Conservation (phyloP, 805 yeast species). For the Candida odintsovae region DNA sequence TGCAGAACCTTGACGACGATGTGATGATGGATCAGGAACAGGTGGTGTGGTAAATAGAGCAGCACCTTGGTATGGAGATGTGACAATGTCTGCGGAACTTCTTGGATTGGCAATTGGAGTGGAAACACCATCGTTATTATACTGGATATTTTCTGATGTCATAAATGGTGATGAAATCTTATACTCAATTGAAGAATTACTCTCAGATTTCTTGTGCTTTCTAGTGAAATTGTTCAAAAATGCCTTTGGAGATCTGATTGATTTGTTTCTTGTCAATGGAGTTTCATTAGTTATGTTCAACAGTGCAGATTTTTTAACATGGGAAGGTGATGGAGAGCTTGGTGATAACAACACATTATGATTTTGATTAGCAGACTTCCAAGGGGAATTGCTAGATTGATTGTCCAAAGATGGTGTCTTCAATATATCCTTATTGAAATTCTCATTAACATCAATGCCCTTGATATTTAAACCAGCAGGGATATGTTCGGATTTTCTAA, state of each 20-base stretch:
- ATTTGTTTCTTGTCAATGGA: constrained; percentile 10
- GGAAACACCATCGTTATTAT: constrained; percentile 1
- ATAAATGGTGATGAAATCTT: constrained; percentile 22
- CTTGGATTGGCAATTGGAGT: constrained; percentile 12
- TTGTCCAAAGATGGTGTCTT: background rate
- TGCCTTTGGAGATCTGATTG: constrained; percentile 24
- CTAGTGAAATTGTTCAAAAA: constrained; percentile 14
- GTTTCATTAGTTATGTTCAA: constrained; percentile 3
- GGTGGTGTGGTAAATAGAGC: constrained; percentile 25
- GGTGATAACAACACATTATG: constrained; percentile 10
- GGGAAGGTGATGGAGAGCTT: constrained; percentile 1
- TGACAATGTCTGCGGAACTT: background rate
- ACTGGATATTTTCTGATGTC: constrained; percentile 7
- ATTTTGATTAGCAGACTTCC: background rate
- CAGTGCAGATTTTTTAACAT: background rate
- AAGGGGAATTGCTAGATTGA: background rate
- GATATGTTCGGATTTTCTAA: constrained; percentile 15
- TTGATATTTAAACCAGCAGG: constrained; percentile 20
- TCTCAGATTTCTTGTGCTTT: constrained; percentile 22
- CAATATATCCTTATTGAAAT: background rate
- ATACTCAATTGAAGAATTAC: constrained; percentile 20
- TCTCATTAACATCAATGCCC: constrained; percentile 3
- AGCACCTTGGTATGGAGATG: constrained; percentile 18
- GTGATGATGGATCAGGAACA: constrained; percentile 13
- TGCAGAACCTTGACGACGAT: constrained; percentile 2